Conservation (phyloP, 306 rosid genomes). For the Malus fusca region DNA sequence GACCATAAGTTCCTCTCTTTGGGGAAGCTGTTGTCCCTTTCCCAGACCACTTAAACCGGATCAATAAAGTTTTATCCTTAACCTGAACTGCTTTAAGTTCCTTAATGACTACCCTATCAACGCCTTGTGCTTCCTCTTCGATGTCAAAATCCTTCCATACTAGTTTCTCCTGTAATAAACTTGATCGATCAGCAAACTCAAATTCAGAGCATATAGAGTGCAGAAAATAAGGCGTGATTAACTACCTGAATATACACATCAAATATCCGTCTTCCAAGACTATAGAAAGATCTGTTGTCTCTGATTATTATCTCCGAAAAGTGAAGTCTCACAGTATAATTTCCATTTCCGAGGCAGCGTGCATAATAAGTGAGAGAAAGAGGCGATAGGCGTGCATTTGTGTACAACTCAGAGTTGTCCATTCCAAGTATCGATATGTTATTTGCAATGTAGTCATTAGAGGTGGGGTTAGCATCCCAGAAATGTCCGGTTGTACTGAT, state of each 20-base stretch:
- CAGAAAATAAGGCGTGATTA: not conserved
- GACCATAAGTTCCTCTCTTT: conserved; percentile 7
- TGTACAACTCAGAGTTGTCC: conserved; percentile 29
- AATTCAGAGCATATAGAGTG: not conserved
- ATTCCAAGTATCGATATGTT: conserved; percentile 17
- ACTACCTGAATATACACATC: conserved; percentile 59
- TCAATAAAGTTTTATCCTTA: conserved; percentile 23
- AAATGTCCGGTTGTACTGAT: conserved; percentile 46
- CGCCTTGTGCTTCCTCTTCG: conserved; percentile 22
- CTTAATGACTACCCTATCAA: conserved; percentile 21
- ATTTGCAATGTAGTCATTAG: conserved; percentile 20
- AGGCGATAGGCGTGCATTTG: conserved; percentile 44
- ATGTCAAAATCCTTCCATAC: conserved; percentile 41
- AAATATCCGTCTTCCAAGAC: conserved; percentile 54
- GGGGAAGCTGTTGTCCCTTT: conserved; percentile 42
- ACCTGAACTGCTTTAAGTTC: conserved; percentile 16
- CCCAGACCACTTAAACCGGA: conserved; percentile 54
- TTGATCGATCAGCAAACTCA: not conserved
- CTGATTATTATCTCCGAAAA: conserved; percentile 47
- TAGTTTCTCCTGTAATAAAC: conserved; percentile 29
- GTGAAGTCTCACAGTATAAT: conserved; percentile 40
- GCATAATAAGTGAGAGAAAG: conserved; percentile 49
- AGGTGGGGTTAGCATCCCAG: conserved; percentile 10
- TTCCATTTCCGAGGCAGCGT: conserved; percentile 48
- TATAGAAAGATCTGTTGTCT: conserved; percentile 30